phyloP scores from a whole-genome alignment of 371 early-diverging fungal genomes.

The Mortierella sp. region DNA sequence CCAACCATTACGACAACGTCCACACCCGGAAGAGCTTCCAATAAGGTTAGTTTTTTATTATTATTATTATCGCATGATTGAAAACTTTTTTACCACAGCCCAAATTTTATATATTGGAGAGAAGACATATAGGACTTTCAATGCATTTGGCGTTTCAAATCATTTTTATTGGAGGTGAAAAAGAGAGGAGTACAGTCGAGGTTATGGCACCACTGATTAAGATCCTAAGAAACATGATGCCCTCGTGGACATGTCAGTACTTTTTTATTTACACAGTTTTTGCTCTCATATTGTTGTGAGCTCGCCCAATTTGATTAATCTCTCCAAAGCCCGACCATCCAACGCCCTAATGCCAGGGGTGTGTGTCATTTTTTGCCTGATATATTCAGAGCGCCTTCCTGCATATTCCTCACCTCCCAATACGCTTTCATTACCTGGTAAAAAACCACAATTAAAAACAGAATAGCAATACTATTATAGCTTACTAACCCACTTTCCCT shows the following conservation, averaged over 20 bases:
- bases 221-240: no score
- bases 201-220: neutral
- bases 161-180: no score
- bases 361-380: neutral
- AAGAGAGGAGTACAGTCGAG: no score
- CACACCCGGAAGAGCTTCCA: neutral
- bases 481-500: neutral
- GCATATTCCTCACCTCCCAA: neutral
- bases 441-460: neutral
- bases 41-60: constrained; percentile 11
- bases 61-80: neutral
- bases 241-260: no score
- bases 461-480: neutral
- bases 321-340: neutral
- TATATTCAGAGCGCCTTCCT: neutral
- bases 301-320: no score
- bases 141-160: neutral
- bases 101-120: neutral
- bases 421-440: neutral
- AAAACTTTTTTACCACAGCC: neutral
- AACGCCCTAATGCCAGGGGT: neutral
- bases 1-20: neutral
- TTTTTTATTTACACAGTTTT: neutral
- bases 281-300: neutral
- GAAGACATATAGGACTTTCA: neutral